A percentile compares a stretch with the other conserved stretches of the same genome.
These are phyloP conservation scores for Podila clonocystis DNA, from an alignment of 192 early-diverging fungal genomes.

Conservation along the genomic window DNA sequence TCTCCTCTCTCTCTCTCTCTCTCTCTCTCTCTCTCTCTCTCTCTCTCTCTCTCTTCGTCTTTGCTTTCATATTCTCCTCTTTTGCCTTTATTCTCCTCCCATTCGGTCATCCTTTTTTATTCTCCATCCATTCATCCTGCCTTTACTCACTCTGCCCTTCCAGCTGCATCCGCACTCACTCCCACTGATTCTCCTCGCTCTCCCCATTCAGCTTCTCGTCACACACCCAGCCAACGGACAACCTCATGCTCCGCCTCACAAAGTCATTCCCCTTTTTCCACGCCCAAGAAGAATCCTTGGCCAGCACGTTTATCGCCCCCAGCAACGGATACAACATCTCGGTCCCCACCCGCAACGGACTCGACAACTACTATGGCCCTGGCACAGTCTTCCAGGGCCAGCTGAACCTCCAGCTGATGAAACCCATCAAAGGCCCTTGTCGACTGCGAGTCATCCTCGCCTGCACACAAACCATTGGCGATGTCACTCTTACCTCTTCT, in stretches of 20 bases:
- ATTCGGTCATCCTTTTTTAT: not conserved
- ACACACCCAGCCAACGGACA: not conserved
- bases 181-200: not conserved
- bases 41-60: not conserved
- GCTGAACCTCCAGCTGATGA: slow-evolving; percentile 38
- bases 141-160: not conserved
- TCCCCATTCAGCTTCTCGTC: not conserved
- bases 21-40: no score
- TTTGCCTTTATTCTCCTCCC: not conserved
- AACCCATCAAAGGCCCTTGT: slow-evolving; percentile 15
- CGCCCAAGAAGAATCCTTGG: slow-evolving; percentile 14
- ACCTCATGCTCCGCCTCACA: slow-evolving; percentile 37
- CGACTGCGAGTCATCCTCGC: slow-evolving; percentile 33
- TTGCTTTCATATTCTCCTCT: not conserved
- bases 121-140: not conserved
- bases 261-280: slow-evolving; percentile 38
- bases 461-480: slow-evolving; percentile 22
- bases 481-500: not conserved
- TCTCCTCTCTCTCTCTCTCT: no score
- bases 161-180: not conserved
- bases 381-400: slow-evolving; percentile 48
- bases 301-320: slow-evolving; percentile 30
- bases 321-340: slow-evolving; percentile 46
- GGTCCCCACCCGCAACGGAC: slow-evolving; percentile 17
- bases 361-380: slow-evolving; percentile 49